Conservation (phyloP, 495 filamentous ascomycete genomes). For the Penicillium chermesinum region DNA sequence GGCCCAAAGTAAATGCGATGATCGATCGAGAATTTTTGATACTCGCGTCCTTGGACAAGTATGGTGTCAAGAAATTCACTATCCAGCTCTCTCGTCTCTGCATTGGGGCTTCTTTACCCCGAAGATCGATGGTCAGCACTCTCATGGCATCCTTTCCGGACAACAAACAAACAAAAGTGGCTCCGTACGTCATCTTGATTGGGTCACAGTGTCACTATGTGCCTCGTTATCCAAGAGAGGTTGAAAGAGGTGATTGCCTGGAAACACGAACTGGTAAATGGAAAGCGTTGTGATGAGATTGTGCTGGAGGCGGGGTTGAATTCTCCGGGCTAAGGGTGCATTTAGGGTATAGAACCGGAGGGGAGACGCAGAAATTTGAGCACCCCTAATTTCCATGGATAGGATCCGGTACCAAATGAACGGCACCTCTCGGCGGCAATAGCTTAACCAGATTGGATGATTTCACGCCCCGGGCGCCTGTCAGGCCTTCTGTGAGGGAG, state of each 20-base stretch:
- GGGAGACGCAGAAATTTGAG: conserved; percentile 11
- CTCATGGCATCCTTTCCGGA: conserved; percentile 4
- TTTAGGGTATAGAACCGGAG: conserved; percentile 11
- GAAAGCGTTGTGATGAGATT: conserved; percentile 12
- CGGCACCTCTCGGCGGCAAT: conserved; percentile 19
- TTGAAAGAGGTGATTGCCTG: neutral
- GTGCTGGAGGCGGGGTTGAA: conserved; percentile 17
- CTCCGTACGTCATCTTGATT: conserved; percentile 34
- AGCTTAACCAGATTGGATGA: conserved; percentile 16
- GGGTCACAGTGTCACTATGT: neutral
- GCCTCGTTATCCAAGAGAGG: neutral
- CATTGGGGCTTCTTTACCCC: conserved; percentile 42
- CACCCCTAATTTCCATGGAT: conserved; percentile 16
- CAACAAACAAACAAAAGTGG: conserved; percentile 2
- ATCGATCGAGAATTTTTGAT: conserved; percentile 69
- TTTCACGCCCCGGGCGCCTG: conserved; percentile 25
- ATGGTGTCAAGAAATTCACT: conserved; percentile 57
- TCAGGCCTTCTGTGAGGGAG: conserved; percentile 23
- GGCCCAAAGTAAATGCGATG: conserved; percentile 72
- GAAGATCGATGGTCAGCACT: conserved; percentile 16
- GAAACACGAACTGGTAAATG: conserved; percentile 9
- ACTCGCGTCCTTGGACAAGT: conserved; percentile 61
- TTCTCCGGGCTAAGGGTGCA: conserved; percentile 14
- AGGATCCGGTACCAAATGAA: conserved; percentile 18
- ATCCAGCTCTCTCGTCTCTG: conserved; percentile 53